Base-by-base conservation (phyloP, 2,329 filamentous ascomycete species). In the Fusarium setosum region DNA sequence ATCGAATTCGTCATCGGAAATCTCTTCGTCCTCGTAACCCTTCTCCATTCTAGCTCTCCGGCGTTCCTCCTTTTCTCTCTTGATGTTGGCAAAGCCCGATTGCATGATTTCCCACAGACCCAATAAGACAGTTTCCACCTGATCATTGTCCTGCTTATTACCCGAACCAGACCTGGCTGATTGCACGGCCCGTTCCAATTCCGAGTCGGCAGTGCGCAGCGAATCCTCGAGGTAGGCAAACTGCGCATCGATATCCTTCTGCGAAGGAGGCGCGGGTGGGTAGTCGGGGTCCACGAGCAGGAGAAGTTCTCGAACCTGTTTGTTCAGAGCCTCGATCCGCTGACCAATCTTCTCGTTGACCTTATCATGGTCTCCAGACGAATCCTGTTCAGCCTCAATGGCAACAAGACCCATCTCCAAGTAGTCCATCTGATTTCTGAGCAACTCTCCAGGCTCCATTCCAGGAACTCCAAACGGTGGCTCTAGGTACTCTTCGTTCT, bases 381-480 rank as follows among this genome's bases (percentile, higher is more conserved):
- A 79, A 48, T 82, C 79, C 70, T 89, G 85, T 67, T 88, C 87
- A 15, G 86, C 82, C 34, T 83, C 82, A 11, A 94, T 85, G 9
- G 84, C 83, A 26, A 83, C 80, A 29, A 96, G 78, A 2, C 88
- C 87, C 68, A 86, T 86, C 59, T 92, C 88, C 4, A 96, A 81
- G 70, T 93, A 94, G 37, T 90, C 87, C 18, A 96, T 77, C 72
- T 94, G 90, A 35, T 73, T 80, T 24, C 76, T 76, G 20, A 90
- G 75, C 56, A 83, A 77, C 17, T 83, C 80, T 8, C 81, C 82
- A 13, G 84, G 76, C 50, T 83, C 80, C 68, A 61, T 75, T 35
- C 70, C 72, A 60, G 67, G 68, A 20, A 57, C 54, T 23, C 68
- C 75, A 12, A 72, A 74, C 0, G 84, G 83, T 1, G 84, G 82